phyloP scores from a whole-genome alignment of 768 basidiomycete species.

The Crepidotus variabilis region DNA sequence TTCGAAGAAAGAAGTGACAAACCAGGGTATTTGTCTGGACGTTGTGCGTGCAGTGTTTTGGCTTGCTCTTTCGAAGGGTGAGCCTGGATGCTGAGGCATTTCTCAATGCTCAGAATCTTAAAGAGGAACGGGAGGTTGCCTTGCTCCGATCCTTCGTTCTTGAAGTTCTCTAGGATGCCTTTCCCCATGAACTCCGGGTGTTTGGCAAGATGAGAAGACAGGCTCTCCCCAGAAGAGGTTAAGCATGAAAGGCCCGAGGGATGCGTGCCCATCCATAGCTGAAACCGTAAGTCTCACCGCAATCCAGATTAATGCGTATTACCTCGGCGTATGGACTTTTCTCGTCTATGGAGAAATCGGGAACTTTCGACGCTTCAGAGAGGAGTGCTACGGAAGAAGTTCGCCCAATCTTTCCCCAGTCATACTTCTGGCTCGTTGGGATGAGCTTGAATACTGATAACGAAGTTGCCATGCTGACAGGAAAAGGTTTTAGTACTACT shows the following conservation, averaged over 20 bases:
- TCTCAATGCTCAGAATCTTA: constrained; percentile 87
- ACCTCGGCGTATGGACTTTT: constrained; percentile 91
- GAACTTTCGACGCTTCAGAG: constrained; percentile 54
- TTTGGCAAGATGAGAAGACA: constrained; percentile 57
- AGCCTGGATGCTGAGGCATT: constrained; percentile 87
- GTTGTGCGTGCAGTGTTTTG: constrained; percentile 57
- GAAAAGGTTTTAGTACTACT: neutral
- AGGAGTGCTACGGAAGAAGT: constrained; percentile 87
- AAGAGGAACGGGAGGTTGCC: constrained; percentile 89
- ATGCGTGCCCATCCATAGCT: constrained; percentile 99
- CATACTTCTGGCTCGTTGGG: constrained; percentile 86
- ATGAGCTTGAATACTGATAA: constrained; percentile 66
- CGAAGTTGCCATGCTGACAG: neutral
- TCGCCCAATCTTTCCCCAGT: constrained; percentile 89
- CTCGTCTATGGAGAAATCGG: constrained; percentile 67
- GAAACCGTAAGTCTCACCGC: constrained; percentile 1
- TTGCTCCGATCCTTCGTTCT: constrained; percentile 35
- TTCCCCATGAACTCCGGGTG: constrained; percentile 70
- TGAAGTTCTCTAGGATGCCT: constrained; percentile 50
- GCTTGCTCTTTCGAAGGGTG: constrained; percentile 89
- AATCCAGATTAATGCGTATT: constrained; percentile 18
- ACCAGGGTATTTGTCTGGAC: constrained; percentile 86
- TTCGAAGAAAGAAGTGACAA: neutral
- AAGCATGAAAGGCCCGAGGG: constrained; percentile 54
- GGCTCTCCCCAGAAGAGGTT: constrained; percentile 31